These are phyloP conservation scores for Aspergillus kassunensis DNA, from an alignment of 495 filamentous ascomycete species.

Conservation along the genomic window DNA sequence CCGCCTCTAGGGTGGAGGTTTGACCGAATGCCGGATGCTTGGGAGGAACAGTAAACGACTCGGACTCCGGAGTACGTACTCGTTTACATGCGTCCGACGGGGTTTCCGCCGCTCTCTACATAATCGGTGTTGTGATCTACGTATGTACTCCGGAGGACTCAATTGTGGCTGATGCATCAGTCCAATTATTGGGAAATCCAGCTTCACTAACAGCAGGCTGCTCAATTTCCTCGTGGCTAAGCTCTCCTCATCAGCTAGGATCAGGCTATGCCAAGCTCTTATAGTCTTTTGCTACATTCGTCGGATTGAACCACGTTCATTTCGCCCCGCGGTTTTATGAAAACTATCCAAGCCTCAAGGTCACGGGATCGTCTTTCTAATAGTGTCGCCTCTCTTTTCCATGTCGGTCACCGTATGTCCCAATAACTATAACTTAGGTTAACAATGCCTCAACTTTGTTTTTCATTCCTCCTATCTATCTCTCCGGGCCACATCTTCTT, in stretches of 20 bases:
- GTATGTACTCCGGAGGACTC: too few relatives aligned
- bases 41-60: not conserved
- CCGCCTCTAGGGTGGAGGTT: slow-evolving; percentile 4
- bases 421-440: not conserved
- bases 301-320: too few relatives aligned
- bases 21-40: not conserved
- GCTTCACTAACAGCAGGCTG: slow-evolving; percentile 5
- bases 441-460: not conserved
- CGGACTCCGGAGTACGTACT: not conserved
- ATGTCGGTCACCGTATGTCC: not conserved
- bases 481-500: not conserved
- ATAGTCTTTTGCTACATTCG: not conserved
- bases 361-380: not conserved
- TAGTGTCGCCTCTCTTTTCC: not conserved
- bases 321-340: too few relatives aligned
- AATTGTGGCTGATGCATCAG: not conserved
- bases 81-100: not conserved
- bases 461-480: too few relatives aligned
- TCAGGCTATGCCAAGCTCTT: slow-evolving; percentile 1
- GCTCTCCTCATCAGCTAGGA: not conserved
- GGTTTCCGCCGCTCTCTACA: not conserved
- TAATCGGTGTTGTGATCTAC: not conserved
- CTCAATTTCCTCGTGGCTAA: slow-evolving; percentile 4
- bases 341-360: too few relatives aligned
- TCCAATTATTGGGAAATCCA: not conserved